A percentile compares a stretch with the other conserved stretches of the same genome.
phyloP scores from a whole-genome alignment of 2,329 filamentous ascomycete species.

The Saccharata proteae region DNA sequence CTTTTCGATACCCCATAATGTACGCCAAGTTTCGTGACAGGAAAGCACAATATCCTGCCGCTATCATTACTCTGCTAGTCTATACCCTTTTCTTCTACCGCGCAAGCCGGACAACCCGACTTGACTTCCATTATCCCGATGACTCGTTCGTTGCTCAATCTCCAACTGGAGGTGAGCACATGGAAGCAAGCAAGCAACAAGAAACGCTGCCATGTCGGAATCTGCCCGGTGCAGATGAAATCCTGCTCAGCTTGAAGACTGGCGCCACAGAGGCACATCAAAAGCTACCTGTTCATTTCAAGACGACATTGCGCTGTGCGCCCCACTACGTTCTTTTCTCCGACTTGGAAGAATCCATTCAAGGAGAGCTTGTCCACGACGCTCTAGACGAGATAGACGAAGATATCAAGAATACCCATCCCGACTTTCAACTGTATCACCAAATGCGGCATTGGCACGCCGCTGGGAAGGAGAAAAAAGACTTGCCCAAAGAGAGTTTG shows the following conservation, averaged over 20 bases:
- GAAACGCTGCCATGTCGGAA: background rate
- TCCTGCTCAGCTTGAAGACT: constrained; percentile 48
- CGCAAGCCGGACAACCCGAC: no score
- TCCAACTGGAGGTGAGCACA: no score
- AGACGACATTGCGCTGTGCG: constrained; percentile 44
- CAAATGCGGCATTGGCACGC: constrained; percentile 34
- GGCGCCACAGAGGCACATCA: constrained; percentile 46
- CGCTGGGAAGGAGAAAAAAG: constrained; percentile 25
- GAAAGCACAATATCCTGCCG: no score
- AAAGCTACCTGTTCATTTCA: constrained; percentile 46
- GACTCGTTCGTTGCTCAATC: no score
- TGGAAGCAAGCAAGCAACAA: no score
- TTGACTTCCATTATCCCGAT: no score
- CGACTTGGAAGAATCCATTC: constrained; percentile 43
- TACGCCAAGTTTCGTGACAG: no score
- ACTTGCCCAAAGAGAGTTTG: constrained; percentile 11
- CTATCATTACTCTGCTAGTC: no score
- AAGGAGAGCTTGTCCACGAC: constrained; percentile 37
- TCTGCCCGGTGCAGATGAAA: constrained; percentile 35
- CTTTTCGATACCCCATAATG: no score
- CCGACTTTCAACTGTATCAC: constrained; percentile 43
- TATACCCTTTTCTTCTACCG: no score
- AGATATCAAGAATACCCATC: constrained; percentile 24
- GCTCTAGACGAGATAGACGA: constrained; percentile 32
- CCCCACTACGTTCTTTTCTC: constrained; percentile 46